Conservation (phyloP, 2,329 filamentous ascomycete species). For the Didymella pomorum region DNA sequence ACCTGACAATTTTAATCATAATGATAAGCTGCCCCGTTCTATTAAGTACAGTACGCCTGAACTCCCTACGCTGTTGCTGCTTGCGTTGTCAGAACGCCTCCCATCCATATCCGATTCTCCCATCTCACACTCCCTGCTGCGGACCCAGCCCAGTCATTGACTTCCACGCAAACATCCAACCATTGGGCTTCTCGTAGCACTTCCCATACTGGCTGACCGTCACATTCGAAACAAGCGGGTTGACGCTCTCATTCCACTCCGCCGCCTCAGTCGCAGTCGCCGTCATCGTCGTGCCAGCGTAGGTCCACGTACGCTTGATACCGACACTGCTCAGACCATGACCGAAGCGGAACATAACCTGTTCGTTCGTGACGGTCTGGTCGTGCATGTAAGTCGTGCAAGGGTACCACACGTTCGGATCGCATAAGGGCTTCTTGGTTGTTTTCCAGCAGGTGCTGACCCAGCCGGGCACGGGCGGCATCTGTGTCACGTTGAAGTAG, state of each 20-base stretch:
- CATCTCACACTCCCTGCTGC: not conserved
- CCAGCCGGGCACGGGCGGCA: not conserved
- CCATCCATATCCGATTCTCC: too few relatives aligned
- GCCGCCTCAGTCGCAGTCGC: conserved; percentile 6
- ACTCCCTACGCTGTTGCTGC: conserved; percentile 5
- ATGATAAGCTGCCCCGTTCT: conserved; percentile 28
- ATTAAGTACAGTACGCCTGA: conserved; percentile 5
- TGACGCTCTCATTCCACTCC: conserved; percentile 12
- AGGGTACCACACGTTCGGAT: not conserved
- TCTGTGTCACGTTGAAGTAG: not conserved
- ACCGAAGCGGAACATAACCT: not conserved
- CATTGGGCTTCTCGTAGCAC: conserved; percentile 6
- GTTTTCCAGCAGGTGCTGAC: not conserved
- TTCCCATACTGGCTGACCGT: conserved; percentile 18
- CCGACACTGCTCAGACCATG: not conserved
- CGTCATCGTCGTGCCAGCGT: not conserved
- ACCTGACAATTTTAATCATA: conserved; percentile 46
- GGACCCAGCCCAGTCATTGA: conserved; percentile 5
- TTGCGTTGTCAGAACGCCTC: not conserved
- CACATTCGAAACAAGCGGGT: conserved; percentile 12
- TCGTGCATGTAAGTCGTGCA: not conserved
- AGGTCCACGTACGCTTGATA: conserved; percentile 1
- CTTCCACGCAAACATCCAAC: conserved; percentile 15
- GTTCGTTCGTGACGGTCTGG: not conserved
- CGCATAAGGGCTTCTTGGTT: not conserved